These are phyloP conservation scores for Pythium sukuiense DNA, from an alignment of 352 stramenopile genomes.

Conservation along the genomic window DNA sequence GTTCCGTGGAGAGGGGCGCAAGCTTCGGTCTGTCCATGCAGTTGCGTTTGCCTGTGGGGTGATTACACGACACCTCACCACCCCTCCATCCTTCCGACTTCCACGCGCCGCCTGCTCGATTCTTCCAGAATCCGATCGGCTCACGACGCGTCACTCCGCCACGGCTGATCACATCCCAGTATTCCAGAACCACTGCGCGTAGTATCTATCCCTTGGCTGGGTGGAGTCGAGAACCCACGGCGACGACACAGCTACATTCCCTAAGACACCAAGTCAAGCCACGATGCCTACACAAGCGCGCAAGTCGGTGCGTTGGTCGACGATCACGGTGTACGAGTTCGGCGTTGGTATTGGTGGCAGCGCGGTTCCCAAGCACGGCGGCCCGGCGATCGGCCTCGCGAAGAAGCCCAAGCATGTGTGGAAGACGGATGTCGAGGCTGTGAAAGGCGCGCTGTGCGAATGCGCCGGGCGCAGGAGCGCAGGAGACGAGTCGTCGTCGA, in stretches of 20 bases:
- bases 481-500: slow-evolving; percentile 2
- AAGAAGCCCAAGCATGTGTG: slow-evolving; percentile 38
- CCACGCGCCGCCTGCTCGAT: neutral
- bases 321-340: slow-evolving; percentile 62
- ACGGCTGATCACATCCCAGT: neutral
- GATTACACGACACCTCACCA: neutral
- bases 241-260: no score
- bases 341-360: slow-evolving; percentile 44
- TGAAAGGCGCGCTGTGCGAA: slow-evolving; percentile 19
- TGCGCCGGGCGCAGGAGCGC: neutral
- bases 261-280: neutral
- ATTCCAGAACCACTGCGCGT: neutral
- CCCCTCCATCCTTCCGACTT: neutral
- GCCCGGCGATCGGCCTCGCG: slow-evolving; percentile 44
- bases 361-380: slow-evolving; percentile 40
- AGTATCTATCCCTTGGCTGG: neutral
- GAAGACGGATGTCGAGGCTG: slow-evolving; percentile 36
- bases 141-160: neutral
- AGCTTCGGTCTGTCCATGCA: slow-evolving; percentile 15
- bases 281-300: slow-evolving; percentile 22
- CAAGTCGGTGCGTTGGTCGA: slow-evolving; percentile 50
- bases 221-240: neutral
- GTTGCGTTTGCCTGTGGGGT: slow-evolving; percentile 10
- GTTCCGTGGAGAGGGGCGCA: slow-evolving; percentile 11
- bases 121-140: neutral